Conservation (phyloP, 331 rosid genomes). For the Acacia concinna region DNA sequence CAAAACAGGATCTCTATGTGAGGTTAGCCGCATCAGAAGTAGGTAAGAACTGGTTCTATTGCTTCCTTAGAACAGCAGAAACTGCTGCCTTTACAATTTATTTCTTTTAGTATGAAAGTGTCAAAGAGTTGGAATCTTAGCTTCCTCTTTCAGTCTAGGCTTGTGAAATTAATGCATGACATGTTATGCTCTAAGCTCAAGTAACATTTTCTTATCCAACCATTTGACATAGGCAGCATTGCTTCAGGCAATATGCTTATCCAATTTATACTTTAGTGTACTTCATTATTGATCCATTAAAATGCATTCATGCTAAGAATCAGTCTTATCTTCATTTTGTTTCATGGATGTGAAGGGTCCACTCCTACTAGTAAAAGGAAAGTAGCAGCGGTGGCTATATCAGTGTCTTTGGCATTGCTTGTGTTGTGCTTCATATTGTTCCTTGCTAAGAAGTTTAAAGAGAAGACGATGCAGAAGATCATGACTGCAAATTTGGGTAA, state of each 20-base stretch:
- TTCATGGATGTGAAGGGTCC: background rate
- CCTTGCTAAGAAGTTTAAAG: conserved; percentile 23
- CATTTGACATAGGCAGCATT: background rate
- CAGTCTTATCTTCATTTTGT: background rate
- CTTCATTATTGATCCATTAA: background rate
- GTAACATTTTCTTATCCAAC: background rate
- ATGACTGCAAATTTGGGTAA: conserved; percentile 15
- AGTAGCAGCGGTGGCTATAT: background rate
- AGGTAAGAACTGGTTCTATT: conserved; percentile 36
- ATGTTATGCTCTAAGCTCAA: background rate
- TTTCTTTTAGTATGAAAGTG: background rate
- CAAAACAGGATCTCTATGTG: conserved; percentile 41
- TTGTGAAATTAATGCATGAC: background rate
- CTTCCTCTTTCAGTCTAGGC: background rate
- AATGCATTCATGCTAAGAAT: background rate
- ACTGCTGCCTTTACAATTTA: background rate
- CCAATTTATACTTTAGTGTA: background rate
- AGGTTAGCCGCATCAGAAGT: conserved; percentile 60
- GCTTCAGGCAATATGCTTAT: background rate
- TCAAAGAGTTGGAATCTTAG: background rate
- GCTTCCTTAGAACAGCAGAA: background rate
- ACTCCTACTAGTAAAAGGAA: background rate
- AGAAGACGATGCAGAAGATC: background rate
- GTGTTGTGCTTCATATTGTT: conserved; percentile 23
- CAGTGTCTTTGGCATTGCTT: conserved; percentile 5